Base-by-base conservation (phyloP, 2,329 filamentous ascomycete species). In the Cladophialophora immunda region DNA sequence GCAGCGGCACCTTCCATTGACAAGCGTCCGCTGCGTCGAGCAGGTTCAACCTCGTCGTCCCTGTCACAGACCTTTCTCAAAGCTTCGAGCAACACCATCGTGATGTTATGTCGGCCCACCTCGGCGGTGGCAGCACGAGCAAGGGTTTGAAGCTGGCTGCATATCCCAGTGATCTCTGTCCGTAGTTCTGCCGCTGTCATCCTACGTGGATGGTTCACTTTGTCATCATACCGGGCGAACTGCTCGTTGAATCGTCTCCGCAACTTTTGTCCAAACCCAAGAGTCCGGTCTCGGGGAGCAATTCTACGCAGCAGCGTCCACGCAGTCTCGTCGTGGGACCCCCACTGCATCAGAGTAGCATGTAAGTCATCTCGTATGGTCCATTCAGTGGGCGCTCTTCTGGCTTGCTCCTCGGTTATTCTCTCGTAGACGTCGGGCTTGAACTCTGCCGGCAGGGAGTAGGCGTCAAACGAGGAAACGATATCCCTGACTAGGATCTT, bases 311-410 rank as follows among this genome's bases (percentile, higher is more conserved):
- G 75, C 57, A 77, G 77, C 19, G 73, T 71, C 68, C 77, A 83
- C 29, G 81, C 76, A n/a, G 74, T 74, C 47, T 80, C 77, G 62
- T 83, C 80, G 67, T 81, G 78, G 15, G 81, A 76, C 4, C 80
- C 81, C 4, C 82, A 77, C 27, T 79, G 76, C 70, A 83, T 81
- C 66, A 82, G 75, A 2, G 81, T 83, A 17, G 78, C 79, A 61
- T 79, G 77, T 13, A 83, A 76, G 65, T 82, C 80, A 2, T 78
- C 79, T 64, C 80, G 80, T 17, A 82, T 78, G 17, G 81, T 79
- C 67, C 81, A 81, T 58, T 81, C 76, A 56, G 81, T 79, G 13
- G 77, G 74, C 4, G 77, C 78, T 54, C 76, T 55, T 25, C 52
- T 19, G 27, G 56, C 54, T 45, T 70, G 68, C 19, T 67, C 66